Evolutionary conservation across 176 grass and related monocot species (phyloP).

Genomic region (Bolboschoenus planiculmis): DNA sequence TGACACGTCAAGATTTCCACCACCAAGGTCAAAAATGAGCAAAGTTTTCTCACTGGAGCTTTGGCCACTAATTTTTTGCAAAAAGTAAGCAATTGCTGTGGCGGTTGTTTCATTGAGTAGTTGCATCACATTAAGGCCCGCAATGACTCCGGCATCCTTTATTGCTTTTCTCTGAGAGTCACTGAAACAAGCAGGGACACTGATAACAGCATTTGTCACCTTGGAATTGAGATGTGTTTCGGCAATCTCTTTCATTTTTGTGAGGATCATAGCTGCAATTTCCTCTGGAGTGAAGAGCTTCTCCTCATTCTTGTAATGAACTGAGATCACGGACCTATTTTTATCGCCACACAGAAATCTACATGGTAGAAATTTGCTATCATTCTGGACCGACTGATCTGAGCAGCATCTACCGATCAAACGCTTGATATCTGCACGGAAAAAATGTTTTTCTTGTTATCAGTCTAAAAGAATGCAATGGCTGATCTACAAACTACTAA

Average conservation of each 20-base stretch:
- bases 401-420: not conserved
- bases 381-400: not conserved
- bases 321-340: not conserved
- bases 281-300: not conserved
- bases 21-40: not conserved
- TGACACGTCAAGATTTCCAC: conserved; percentile 2
- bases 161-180: conserved; percentile 9
- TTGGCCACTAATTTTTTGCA: not conserved
- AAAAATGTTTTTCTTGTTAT: too few species aligned
- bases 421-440: conserved; percentile 6
- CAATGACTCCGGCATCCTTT: not conserved
- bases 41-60: not conserved
- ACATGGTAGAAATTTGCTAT: not conserved
- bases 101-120: conserved; percentile 10
- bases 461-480: not conserved
- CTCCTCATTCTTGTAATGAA: not conserved
- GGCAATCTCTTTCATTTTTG: conserved; percentile 1
- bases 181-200: not conserved
- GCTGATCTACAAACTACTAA: not conserved
- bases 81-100: not conserved
- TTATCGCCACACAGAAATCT: not conserved
- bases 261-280: not conserved
- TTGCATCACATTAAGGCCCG: not conserved
- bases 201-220: not conserved
- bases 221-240: not conserved